Conservation (phyloP, 2,329 filamentous ascomycete species). For the Zymoseptoria passerinii region DNA sequence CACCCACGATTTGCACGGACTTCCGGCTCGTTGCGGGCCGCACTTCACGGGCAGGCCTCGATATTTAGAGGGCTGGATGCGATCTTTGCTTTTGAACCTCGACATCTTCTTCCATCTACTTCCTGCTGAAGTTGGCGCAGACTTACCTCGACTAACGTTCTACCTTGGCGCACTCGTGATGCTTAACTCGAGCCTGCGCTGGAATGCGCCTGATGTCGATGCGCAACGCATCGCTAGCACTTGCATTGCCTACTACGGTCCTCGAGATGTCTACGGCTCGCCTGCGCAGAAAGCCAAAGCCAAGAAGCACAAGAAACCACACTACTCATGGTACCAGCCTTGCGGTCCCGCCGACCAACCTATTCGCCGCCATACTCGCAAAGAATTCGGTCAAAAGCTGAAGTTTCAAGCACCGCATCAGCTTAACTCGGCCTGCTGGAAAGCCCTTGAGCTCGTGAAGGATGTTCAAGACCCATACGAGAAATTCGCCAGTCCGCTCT, state of each 20-base stretch:
- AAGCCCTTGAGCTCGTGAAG: neutral
- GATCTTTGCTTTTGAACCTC: neutral
- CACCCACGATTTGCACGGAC: neutral
- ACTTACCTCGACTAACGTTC: no score
- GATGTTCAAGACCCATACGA: neutral
- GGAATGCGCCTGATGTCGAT: no score
- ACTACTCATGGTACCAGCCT: neutral
- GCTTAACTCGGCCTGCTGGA: neutral
- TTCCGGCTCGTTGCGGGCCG: neutral
- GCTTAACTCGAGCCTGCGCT: no score
- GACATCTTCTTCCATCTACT: neutral
- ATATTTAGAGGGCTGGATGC: neutral
- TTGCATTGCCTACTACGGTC: no score
- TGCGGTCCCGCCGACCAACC: neutral
- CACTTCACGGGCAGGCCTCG: neutral
- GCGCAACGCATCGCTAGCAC: no score
- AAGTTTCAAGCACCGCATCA: slow-evolving; percentile 1
- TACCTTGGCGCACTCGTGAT: no score
- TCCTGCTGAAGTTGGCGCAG: no score
- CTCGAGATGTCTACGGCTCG: no score
- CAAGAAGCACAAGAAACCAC: no score
- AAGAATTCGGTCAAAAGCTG: neutral
- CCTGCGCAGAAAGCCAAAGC: neutral
- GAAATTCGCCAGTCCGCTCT: slow-evolving; percentile 1
- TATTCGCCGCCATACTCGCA: neutral